Evolutionary conservation across 1,139 yeast species (phyloP), one percentile per base, ranked within the genome.

Genomic region (Blastobotrys niveus): DNA sequence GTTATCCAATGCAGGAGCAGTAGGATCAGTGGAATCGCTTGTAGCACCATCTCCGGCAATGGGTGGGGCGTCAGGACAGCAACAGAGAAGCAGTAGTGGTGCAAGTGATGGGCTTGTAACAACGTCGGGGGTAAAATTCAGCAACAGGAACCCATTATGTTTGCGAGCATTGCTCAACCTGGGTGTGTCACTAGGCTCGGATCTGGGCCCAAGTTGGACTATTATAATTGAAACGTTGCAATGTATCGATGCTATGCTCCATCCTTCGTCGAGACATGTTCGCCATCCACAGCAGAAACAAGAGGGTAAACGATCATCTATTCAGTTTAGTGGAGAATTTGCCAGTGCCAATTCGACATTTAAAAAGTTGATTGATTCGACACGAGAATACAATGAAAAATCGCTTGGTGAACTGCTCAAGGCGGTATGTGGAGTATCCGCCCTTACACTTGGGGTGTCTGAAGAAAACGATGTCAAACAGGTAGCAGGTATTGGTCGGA

Each of bases 131-230:
- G n/a, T n/a, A n/a, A n/a, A n/a, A n/a, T n/a, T n/a, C 14, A 14
- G 18, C 6, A 20, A 3, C 5, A 5, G 93, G 44, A 82, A 87
- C 57, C 72, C 83, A 2, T 71, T 80, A n/a, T 80, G 95, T 54
- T 76, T 86, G 38, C 70, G 95, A 40, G 96, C 95, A 0, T 63
- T 89, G 38, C 67, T 81, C 2, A 83, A 86, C 50, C 67, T 91
- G 38, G 89, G 91, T 0, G 72, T 81, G 2, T 83, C 95, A 0
- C 64, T 89, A 22, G 96, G 96, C 0, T 75, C 89, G 0, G 74
- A 80, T 0, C 68, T 89, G 18, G 74, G 74, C 7, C 60, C 65
- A 1, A 77, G 86, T 24, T 91, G 97, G 97, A 63, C 65, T 17
- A 73, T 79, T 22, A 65, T 87, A 10, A 70, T 87, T 60, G 72